Conservation (phyloP, 2,329 filamentous ascomycete species). For the Aspergillus nomiae region DNA sequence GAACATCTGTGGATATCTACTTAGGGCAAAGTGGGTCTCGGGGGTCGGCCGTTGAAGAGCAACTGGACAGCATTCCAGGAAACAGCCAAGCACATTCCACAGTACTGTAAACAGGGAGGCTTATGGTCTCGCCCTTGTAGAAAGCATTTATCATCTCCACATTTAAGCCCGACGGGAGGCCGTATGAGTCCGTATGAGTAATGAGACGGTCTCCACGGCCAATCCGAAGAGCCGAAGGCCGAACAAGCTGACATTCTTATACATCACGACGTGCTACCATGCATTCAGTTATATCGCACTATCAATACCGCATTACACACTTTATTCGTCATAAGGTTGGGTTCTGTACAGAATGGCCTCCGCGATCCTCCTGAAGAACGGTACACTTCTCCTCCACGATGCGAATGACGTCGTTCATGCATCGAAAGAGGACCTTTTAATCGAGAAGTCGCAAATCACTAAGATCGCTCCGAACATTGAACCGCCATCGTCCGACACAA, state of each 20-base stretch:
- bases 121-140: neutral
- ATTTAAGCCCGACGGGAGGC: neutral
- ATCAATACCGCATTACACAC: neutral
- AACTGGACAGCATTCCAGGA: too few species aligned
- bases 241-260: neutral
- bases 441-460: constrained; percentile 23
- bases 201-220: neutral
- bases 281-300: neutral
- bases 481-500: constrained; percentile 8
- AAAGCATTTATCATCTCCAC: neutral
- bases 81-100: neutral
- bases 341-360: neutral
- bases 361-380: neutral
- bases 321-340: neutral
- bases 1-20: neutral
- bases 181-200: neutral
- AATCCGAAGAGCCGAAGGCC: neutral
- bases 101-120: neutral
- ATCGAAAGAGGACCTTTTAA: constrained; percentile 16
- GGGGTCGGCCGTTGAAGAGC: neutral
- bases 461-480: constrained; percentile 20
- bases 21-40: neutral
- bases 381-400: neutral
- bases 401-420: neutral
- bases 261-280: neutral